Evolutionary conservation across 495 filamentous ascomycete species (phyloP).

Genomic region (Annulohypoxylon bovei): DNA sequence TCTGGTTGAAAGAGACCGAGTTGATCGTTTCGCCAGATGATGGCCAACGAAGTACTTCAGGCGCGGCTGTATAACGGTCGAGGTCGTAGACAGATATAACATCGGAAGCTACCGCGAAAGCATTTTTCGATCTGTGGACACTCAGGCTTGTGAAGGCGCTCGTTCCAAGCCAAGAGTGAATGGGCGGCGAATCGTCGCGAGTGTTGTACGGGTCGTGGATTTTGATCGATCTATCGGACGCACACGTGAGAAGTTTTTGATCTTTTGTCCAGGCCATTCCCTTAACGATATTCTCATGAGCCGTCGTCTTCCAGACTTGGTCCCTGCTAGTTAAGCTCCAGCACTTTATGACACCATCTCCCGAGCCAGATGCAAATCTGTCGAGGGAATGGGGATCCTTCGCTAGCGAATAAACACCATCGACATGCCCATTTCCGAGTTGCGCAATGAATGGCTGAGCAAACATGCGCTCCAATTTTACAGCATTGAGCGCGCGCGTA

Average conservation of each 20-base stretch:
- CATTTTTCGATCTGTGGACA: conserved; percentile 75
- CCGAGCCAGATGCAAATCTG: conserved; percentile 79
- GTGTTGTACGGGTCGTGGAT: conserved; percentile 89
- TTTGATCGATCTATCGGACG: conserved; percentile 86
- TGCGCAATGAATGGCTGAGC: conserved; percentile 90
- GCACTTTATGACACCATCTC: conserved; percentile 90
- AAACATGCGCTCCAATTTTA: conserved; percentile 95
- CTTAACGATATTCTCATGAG: conserved; percentile 82
- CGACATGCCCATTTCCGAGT: conserved; percentile 90
- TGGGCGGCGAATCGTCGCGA: conserved; percentile 66
- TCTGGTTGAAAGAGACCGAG: conserved; percentile 88
- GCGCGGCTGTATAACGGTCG: conserved; percentile 75
- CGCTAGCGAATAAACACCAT: conserved; percentile 83
- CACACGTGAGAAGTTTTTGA: conserved; percentile 88
- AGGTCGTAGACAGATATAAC: conserved; percentile 89
- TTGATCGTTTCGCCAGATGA: conserved; percentile 92
- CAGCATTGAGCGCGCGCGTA: conserved; percentile 77
- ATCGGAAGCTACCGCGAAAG: conserved; percentile 83
- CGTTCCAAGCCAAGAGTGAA: conserved; percentile 83
- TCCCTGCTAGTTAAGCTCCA: conserved; percentile 86
- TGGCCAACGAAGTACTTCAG: conserved; percentile 86
- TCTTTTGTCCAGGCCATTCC: conserved; percentile 88
- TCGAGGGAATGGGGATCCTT: conserved; percentile 77
- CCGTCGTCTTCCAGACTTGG: conserved; percentile 82
- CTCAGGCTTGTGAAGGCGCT: conserved; percentile 85